Evolutionary conservation across 1,139 yeast genomes (phyloP).

Genomic region (Debaryomyces sp.): DNA sequence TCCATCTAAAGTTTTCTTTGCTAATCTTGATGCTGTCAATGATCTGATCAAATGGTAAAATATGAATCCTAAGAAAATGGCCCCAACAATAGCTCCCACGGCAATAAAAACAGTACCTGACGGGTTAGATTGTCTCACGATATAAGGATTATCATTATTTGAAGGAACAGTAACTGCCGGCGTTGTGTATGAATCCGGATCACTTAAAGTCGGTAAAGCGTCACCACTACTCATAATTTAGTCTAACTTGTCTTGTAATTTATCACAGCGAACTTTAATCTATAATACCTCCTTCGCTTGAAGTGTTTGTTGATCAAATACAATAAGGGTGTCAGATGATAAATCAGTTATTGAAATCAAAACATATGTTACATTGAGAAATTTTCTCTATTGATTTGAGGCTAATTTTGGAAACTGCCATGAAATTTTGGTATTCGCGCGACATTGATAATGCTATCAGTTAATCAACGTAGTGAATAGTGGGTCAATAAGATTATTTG

Average conservation of each 20-base stretch:
- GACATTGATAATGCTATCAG: not conserved
- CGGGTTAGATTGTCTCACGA: slow-evolving; percentile 53
- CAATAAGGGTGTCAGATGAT: not conserved
- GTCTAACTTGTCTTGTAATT: not conserved
- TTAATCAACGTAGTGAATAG: not conserved
- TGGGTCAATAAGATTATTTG: not conserved
- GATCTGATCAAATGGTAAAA: slow-evolving; percentile 42
- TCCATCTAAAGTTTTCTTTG: slow-evolving; percentile 34
- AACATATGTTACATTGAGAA: slow-evolving; percentile 1
- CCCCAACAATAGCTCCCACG: slow-evolving; percentile 70
- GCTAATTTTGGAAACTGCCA: not conserved
- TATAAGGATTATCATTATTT: slow-evolving; percentile 60
- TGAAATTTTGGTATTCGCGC: slow-evolving; percentile 2
- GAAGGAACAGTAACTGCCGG: slow-evolving; percentile 69
- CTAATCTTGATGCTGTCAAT: slow-evolving; percentile 39
- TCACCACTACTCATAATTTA: not conserved
- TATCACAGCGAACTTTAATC: not conserved
- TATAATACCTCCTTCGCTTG: not conserved
- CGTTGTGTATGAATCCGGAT: slow-evolving; percentile 36
- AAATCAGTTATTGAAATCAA: not conserved
- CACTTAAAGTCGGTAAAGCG: slow-evolving; percentile 18
- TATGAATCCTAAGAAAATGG: slow-evolving; percentile 49
- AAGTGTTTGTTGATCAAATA: not conserved
- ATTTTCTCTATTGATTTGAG: slow-evolving; percentile 2
- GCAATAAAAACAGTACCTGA: slow-evolving; percentile 82